Percentiles rank a stretch among this genome's conserved stretches.
phyloP scores from a whole-genome alignment of 306 rosid species.

The Lathyrus oleraceus region DNA sequence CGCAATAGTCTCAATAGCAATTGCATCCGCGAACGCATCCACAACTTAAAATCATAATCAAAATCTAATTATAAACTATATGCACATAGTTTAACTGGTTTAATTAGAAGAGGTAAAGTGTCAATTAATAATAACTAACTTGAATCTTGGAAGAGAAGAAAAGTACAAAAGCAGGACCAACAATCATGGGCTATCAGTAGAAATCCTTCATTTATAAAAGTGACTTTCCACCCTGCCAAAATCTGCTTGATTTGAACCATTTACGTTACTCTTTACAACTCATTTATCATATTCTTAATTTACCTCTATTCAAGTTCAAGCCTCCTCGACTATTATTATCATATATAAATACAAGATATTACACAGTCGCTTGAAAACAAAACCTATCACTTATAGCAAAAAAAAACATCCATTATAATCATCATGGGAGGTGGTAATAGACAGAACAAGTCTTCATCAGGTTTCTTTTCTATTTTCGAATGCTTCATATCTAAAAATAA shows the following conservation, averaged over 20 bases:
- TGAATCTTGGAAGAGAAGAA: slow-evolving; percentile 33
- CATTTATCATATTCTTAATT: slow-evolving; percentile 32
- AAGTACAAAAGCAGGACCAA: slow-evolving; percentile 36
- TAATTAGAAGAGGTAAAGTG: slow-evolving; percentile 14
- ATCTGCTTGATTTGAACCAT: slow-evolving; percentile 30
- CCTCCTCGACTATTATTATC: not conserved
- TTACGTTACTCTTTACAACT: slow-evolving; percentile 13
- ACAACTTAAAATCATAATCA: too few relatives aligned
- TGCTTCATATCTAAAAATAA: slow-evolving; percentile 44
- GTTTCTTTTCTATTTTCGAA: slow-evolving; percentile 56
- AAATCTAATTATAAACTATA: not conserved
- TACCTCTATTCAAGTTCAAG: too few relatives aligned
- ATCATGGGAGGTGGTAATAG: slow-evolving; percentile 47
- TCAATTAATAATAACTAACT: not conserved
- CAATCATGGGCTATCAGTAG: not conserved
- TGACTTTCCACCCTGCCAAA: slow-evolving; percentile 16
- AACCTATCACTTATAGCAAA: not conserved
- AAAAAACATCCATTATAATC: not conserved
- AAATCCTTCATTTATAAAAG: slow-evolving; percentile 23
- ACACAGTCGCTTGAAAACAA: slow-evolving; percentile 3
- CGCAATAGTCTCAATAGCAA: too few relatives aligned
- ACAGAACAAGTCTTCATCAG: slow-evolving; percentile 41
- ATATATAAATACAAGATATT: not conserved
- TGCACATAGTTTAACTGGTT: not conserved
- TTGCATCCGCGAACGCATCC: too few relatives aligned